A percentile compares a stretch with the other conserved stretches of the same genome.
Conservation (phyloP, 108 stramenopile genomes). For the Skeletonema grethae region DNA sequence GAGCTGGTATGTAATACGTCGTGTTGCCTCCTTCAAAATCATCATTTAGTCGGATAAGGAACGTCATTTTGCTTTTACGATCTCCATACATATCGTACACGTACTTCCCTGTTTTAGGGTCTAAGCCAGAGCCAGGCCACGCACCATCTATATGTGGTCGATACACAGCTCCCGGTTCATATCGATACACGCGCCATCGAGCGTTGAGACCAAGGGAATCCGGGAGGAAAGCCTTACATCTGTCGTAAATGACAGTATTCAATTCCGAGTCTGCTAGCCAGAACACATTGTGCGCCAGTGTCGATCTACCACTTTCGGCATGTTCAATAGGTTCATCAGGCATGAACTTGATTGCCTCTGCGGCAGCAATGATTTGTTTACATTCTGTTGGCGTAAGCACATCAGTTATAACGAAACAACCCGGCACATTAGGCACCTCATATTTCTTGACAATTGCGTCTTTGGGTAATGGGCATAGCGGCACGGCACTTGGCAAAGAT, state of each 20-base stretch:
- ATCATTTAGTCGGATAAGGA: slow-evolving; percentile 71
- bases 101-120: slow-evolving; percentile 39
- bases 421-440: slow-evolving; percentile 40
- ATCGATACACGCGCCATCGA: slow-evolving; percentile 65
- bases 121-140: slow-evolving; percentile 58
- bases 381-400: slow-evolving; percentile 54
- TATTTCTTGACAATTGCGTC: slow-evolving; percentile 21
- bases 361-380: slow-evolving; percentile 30
- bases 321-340: slow-evolving; percentile 56
- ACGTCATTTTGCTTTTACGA: slow-evolving; percentile 42
- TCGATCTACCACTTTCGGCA: slow-evolving; percentile 28
- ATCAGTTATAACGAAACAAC: slow-evolving; percentile 48
- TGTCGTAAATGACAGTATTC: slow-evolving; percentile 25
- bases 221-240: slow-evolving; percentile 26
- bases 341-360: slow-evolving; percentile 45
- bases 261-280: slow-evolving; percentile 35
- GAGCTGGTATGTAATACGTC: slow-evolving; percentile 44
- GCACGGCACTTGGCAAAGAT: slow-evolving; percentile 9
- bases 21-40: slow-evolving; percentile 71
- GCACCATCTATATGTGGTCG: slow-evolving; percentile 75
- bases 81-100: slow-evolving; percentile 31
- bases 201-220: slow-evolving; percentile 53
- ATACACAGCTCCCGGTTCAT: slow-evolving; percentile 54
- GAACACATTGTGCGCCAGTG: slow-evolving; percentile 28
- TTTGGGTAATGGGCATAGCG: neutral